Conservation (phyloP, 2,329 filamentous ascomycete species). For the Apiospora hydei region DNA sequence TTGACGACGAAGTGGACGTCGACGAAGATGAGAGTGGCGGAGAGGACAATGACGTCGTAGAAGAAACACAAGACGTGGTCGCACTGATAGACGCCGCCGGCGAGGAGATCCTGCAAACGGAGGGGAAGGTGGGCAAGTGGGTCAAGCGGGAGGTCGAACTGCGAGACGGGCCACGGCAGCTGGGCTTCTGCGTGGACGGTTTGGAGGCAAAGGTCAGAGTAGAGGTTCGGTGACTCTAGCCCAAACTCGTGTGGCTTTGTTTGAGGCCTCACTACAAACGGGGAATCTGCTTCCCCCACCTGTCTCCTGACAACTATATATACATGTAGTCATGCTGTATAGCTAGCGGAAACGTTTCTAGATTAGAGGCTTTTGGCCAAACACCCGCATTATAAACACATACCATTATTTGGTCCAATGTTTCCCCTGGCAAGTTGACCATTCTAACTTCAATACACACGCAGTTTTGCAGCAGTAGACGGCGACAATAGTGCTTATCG, state of each 20-base stretch:
- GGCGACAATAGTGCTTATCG: neutral
- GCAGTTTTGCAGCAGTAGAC: neutral
- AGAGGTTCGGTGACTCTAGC: constrained; percentile 49
- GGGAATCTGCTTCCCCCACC: neutral
- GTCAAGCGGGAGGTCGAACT: constrained; percentile 82
- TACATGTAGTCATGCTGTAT: neutral
- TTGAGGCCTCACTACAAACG: neutral
- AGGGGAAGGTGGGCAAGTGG: constrained; percentile 62
- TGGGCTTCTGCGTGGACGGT: constrained; percentile 85
- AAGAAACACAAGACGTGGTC: constrained; percentile 34
- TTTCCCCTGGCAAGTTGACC: neutral
- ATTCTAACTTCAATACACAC: neutral
- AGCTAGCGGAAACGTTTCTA: neutral
- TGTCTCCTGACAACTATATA: neutral
- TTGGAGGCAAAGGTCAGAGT: constrained; percentile 74
- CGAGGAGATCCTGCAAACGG: constrained; percentile 33
- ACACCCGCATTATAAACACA: neutral
- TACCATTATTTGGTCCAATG: neutral
- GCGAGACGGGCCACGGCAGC: constrained; percentile 77
- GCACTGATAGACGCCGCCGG: neutral
- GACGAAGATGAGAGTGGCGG: constrained; percentile 60
- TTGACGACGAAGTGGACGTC: constrained; percentile 64
- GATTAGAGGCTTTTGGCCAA: neutral
- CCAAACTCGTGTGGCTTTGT: neutral
- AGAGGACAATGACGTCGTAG: constrained; percentile 45